Percentiles rank a stretch among this genome's conserved stretches.
These are phyloP conservation scores for Nidularia pulvinata DNA, from an alignment of 768 basidiomycete species.

Conservation along the genomic window DNA sequence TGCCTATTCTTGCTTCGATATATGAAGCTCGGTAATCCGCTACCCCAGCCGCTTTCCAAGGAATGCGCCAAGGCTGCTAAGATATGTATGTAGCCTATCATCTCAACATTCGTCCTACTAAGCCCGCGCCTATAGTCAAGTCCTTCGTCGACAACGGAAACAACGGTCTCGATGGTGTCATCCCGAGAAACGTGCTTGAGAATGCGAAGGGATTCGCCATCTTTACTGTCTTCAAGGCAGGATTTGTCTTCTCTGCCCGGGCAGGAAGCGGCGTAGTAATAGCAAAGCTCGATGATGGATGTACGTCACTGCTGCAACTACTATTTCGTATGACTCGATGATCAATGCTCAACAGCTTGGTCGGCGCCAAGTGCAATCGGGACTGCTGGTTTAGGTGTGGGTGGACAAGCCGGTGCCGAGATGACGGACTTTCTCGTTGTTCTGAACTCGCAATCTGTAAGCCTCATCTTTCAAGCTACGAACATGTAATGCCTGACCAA, in stretches of 20 bases:
- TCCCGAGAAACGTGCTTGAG: conserved; percentile 47
- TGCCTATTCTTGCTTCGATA: conserved; percentile 1
- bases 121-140: conserved; percentile 48
- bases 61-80: conserved; percentile 89
- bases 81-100: conserved; percentile 58
- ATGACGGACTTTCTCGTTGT: conserved; percentile 93
- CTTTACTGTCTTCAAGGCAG: conserved; percentile 86
- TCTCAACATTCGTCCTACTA: conserved; percentile 3
- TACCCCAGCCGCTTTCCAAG: conserved; percentile 66
- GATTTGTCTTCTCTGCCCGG: conserved; percentile 71
- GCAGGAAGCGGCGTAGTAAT: conserved; percentile 91
- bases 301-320: conserved; percentile 42
- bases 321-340: neutral
- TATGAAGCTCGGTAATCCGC: conserved; percentile 48
- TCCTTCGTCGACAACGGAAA: conserved; percentile 83
- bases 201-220: conserved; percentile 82
- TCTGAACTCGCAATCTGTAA: conserved; percentile 78
- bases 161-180: conserved; percentile 81
- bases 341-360: conserved; percentile 58
- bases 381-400: conserved; percentile 87
- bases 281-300: conserved; percentile 76
- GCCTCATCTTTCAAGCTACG: conserved; percentile 14
- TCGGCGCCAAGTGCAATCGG: conserved; percentile 95
- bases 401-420: conserved; percentile 81
- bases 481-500: neutral